Percentiles rank a stretch among this genome's conserved stretches.
Conservation (phyloP, 169 alveolate species). For the Eimeria maxima region DNA sequence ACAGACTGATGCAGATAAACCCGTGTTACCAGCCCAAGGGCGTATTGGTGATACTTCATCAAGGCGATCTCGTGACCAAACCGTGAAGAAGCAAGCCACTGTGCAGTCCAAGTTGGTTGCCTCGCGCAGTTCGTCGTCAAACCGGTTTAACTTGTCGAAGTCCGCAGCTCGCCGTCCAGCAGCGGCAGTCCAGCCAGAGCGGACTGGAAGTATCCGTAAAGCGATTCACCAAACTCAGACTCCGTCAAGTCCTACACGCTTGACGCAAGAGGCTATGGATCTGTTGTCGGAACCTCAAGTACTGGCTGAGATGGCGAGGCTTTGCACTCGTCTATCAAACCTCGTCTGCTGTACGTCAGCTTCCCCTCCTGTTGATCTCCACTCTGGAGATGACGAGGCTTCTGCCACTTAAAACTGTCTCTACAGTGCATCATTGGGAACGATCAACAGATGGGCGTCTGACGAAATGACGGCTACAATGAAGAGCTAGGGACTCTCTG, state of each 20-base stretch:
- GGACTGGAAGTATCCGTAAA: not conserved
- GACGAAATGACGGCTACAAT: slow-evolving; percentile 9
- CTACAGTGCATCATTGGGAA: not conserved
- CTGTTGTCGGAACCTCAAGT: slow-evolving; percentile 58
- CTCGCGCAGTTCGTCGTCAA: slow-evolving; percentile 31
- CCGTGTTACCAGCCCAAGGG: not conserved
- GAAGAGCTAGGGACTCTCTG: not conserved
- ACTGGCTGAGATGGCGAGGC: slow-evolving; percentile 64
- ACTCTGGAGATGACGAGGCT: slow-evolving; percentile 13
- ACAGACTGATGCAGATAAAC: slow-evolving; percentile 8
- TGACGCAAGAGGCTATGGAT: slow-evolving; percentile 41
- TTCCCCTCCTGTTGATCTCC: not conserved
- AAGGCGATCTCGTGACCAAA: not conserved
- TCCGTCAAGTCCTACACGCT: not conserved
- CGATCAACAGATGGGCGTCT: not conserved
- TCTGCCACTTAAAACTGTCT: not conserved
- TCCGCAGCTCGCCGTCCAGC: not conserved
- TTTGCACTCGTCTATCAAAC: slow-evolving; percentile 64
- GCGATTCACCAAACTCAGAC: not conserved
- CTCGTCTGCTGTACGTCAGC: slow-evolving; percentile 24
- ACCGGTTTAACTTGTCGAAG: not conserved
- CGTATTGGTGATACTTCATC: not conserved
- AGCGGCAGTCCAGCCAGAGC: not conserved
- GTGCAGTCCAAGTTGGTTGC: slow-evolving; percentile 25
- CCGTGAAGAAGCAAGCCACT: not conserved